phyloP scores from a whole-genome alignment of 148 eudicot genomes.

The Chenopodium formosanum region DNA sequence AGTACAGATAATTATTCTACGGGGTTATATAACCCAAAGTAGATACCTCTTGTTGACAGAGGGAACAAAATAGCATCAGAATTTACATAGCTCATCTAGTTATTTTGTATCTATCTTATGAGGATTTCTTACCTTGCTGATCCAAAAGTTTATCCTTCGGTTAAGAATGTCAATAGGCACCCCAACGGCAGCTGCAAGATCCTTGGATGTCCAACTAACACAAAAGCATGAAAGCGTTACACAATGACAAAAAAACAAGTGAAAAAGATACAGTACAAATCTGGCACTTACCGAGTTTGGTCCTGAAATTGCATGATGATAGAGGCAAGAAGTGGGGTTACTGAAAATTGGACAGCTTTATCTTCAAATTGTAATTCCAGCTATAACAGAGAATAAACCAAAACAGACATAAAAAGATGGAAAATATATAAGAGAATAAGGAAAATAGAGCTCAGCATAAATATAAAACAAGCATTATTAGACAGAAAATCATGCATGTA shows the following conservation, averaged over 20 bases:
- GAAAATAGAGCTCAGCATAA: not conserved
- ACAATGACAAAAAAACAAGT: not conserved
- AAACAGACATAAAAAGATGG: slow-evolving; percentile 9
- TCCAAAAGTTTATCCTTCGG: slow-evolving; percentile 85
- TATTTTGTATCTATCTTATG: not conserved
- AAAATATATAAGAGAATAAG: not conserved
- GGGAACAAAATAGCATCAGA: not conserved
- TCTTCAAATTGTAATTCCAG: slow-evolving; percentile 94
- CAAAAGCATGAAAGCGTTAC: slow-evolving; percentile 2
- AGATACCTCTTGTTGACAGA: not conserved
- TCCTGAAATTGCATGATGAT: slow-evolving; percentile 87
- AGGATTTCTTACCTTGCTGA: slow-evolving; percentile 67
- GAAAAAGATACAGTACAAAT: slow-evolving; percentile 7
- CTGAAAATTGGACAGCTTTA: slow-evolving; percentile 65
- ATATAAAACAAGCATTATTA: not conserved
- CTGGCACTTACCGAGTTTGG: slow-evolving; percentile 54
- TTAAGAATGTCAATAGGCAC: slow-evolving; percentile 76
- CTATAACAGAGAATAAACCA: slow-evolving; percentile 35
- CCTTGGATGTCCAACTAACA: slow-evolving; percentile 84
- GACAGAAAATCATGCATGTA: not conserved
- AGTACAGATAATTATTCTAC: not conserved
- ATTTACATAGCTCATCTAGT: not conserved
- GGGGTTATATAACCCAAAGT: not conserved
- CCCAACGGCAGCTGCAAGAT: slow-evolving; percentile 88
- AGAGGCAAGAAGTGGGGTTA: slow-evolving; percentile 89